Evolutionary conservation across 768 basidiomycete genomes (phyloP), one percentile per base, ranked within the genome.

Genomic region (Kwoniella dendrophila): DNA sequence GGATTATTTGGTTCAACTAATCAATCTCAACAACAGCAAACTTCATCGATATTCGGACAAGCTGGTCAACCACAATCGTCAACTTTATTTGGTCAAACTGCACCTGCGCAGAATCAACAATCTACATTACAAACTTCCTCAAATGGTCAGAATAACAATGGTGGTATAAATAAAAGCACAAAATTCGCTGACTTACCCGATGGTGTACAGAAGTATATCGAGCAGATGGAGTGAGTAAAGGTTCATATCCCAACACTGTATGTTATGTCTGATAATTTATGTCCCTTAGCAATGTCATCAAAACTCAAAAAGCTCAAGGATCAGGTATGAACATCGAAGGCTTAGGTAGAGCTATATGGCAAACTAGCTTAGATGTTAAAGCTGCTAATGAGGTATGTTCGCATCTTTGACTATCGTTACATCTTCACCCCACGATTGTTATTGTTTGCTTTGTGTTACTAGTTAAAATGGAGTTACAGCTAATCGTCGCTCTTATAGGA

Each of bases 101-200:
- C 63, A 4, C 56, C 50, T 29, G 34, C 45, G 14, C 63, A 64
- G 38, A 56, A 55, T 26, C 43, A 30, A 57, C 59, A 45, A 47
- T 34, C 24, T 52, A 38, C 24, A 10, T 38, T 48, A 22, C 54
- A 54, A 38, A 62, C 60, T 10, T 62, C 60, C 4, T 24, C 60
- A 12, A 60, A 54, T 44, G 45, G 36, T 30, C 38, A 51, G 48
- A 44, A 43, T 5, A 53, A 43, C 38, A 48, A 27, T 30, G 47
- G 44, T n/a, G 71, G 69, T 2, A 20, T 71, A 26, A 72, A 26
- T 43, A 76, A 73, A 50, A 65, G 49, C 1, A 71, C 69, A 18
- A 73, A 69, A 57, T 76, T 71, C 44, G 55, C 74, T 8, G 74
- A 76, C 26, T 40, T 72, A 10, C 72, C 72, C 2, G 72, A 71